These are phyloP conservation scores for Plasmodium blacklocki DNA, from an alignment of 169 alveolate species.

Conservation along the genomic window DNA sequence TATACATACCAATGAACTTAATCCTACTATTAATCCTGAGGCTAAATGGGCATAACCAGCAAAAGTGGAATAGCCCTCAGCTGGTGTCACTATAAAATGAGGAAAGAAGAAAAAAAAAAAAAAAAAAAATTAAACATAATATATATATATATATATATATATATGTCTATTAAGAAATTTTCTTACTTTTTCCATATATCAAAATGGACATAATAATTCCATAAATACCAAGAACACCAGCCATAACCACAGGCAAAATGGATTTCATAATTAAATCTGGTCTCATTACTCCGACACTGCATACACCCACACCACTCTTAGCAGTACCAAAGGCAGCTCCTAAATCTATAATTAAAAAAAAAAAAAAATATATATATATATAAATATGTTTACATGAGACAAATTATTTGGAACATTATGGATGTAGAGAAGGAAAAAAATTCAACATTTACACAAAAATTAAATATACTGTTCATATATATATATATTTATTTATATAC, in stretches of 20 bases:
- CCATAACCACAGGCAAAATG: slow-evolving; percentile 99
- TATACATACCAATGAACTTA: slow-evolving; percentile 87
- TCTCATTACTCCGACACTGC: slow-evolving; percentile 99
- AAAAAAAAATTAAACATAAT: neutral
- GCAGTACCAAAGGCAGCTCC: slow-evolving; percentile 99
- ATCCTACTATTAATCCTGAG: slow-evolving; percentile 96
- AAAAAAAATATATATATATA: neutral
- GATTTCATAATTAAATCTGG: slow-evolving; percentile 99
- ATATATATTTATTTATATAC: no score
- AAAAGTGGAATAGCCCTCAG: slow-evolving; percentile 89
- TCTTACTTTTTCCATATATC: slow-evolving; percentile 80
- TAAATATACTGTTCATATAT: neutral
- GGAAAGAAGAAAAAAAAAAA: neutral
- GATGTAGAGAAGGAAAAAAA: neutral
- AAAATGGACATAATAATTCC: slow-evolving; percentile 96
- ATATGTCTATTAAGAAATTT: neutral
- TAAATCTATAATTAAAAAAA: slow-evolving; percentile 88
- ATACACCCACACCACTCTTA: slow-evolving; percentile 99
- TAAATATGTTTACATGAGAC: slow-evolving; percentile 8
- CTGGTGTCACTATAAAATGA: slow-evolving; percentile 23
- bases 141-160: neutral
- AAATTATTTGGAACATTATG: neutral
- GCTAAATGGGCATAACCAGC: slow-evolving; percentile 97
- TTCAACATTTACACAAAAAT: neutral
- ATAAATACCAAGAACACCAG: slow-evolving; percentile 99